A percentile compares a stretch with the other conserved stretches of the same genome.
Conservation (phyloP, 179 eudicot genomes). For the Patellifolia procumbens region DNA sequence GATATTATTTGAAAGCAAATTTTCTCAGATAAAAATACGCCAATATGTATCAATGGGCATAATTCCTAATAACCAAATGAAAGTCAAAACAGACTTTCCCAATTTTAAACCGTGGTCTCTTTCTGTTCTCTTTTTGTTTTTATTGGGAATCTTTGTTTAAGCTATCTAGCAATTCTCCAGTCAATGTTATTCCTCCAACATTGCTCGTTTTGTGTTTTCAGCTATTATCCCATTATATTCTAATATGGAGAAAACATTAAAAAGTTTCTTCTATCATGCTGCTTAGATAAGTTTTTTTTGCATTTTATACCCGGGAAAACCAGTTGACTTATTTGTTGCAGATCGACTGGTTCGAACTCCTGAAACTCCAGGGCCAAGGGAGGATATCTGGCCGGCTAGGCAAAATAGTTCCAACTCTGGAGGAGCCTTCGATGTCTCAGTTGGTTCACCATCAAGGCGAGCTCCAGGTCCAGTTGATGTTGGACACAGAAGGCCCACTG, state of each 20-base stretch:
- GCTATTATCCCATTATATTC: neutral
- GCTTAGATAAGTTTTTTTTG: slow-evolving; percentile 6
- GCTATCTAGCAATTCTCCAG: too few relatives aligned
- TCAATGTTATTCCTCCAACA: too few relatives aligned
- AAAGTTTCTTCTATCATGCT: slow-evolving; percentile 5
- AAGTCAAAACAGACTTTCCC: neutral
- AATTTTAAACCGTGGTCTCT: neutral
- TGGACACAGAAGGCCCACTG: slow-evolving; percentile 58
- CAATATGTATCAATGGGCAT: neutral
- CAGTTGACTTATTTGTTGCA: slow-evolving; percentile 82
- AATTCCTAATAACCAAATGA: neutral
- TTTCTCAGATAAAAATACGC: neutral
- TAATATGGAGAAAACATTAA: neutral
- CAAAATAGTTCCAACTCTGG: slow-evolving; percentile 70
- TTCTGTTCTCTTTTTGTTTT: too few relatives aligned
- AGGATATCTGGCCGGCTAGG: slow-evolving; percentile 81
- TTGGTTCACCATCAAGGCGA: slow-evolving; percentile 62
- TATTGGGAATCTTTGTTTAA: neutral
- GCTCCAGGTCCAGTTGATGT: slow-evolving; percentile 44
- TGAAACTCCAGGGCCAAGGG: slow-evolving; percentile 96
- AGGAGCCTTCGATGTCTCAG: slow-evolving; percentile 64
- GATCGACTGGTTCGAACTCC: slow-evolving; percentile 88
- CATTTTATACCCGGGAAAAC: slow-evolving; percentile 39
- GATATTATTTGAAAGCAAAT: neutral
- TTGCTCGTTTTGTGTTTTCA: too few relatives aligned